Evolutionary conservation across 2,329 filamentous ascomycete genomes (phyloP).

Genomic region (Monosporascus sp.): DNA sequence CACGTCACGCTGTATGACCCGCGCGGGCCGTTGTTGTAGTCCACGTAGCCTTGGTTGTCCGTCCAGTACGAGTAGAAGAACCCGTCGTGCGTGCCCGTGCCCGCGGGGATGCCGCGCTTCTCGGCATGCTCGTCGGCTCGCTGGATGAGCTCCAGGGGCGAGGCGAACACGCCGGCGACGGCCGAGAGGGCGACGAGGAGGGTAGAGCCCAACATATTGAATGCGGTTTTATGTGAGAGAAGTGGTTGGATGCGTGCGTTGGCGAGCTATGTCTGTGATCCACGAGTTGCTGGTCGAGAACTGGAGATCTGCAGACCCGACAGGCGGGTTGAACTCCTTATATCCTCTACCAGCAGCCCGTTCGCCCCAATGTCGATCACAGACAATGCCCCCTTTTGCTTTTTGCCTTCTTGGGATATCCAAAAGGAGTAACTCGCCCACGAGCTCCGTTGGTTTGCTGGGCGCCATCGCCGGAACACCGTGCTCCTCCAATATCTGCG

Average conservation of each 20-base stretch:
- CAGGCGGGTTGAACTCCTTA: neutral
- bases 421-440: neutral
- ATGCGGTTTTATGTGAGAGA: constrained; percentile 1
- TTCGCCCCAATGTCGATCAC: neutral
- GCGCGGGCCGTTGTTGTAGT: constrained; percentile 50
- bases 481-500: too few relatives aligned
- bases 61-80: constrained; percentile 61
- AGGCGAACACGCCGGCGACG: constrained; percentile 19
- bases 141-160: constrained; percentile 22
- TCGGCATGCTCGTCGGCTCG: neutral
- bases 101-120: constrained; percentile 19
- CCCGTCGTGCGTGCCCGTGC: constrained; percentile 40
- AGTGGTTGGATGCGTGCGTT: too few relatives aligned
- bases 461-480: too few relatives aligned
- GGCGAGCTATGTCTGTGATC: too few relatives aligned
- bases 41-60: constrained; percentile 47
- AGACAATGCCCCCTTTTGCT: too few relatives aligned
- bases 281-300: too few relatives aligned
- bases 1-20: constrained; percentile 48
- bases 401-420: neutral
- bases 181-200: constrained; percentile 23
- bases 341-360: neutral
- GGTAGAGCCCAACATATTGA: constrained; percentile 22
- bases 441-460: neutral
- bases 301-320: too few relatives aligned